These are phyloP conservation scores for Oemleria cerasiformis DNA, from an alignment of 306 rosid species.

Conservation along the genomic window DNA sequence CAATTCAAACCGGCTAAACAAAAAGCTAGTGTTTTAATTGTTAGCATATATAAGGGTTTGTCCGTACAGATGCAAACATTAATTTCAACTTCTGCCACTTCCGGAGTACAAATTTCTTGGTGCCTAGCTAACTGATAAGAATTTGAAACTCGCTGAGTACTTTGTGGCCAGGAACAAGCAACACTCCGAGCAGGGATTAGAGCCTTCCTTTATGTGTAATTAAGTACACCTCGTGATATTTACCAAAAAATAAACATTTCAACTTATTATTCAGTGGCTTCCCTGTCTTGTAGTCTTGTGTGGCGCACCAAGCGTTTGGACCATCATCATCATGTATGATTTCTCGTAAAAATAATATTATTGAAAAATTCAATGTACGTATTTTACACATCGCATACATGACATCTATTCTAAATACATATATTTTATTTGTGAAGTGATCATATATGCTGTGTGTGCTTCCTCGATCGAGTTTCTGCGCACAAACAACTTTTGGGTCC, in stretches of 20 bases:
- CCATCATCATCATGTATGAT: neutral
- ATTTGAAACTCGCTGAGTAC: no score
- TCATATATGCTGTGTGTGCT: neutral
- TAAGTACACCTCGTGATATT: no score
- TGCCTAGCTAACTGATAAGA: no score
- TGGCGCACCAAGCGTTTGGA: neutral
- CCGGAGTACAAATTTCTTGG: no score
- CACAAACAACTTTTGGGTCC: slow-evolving; percentile 15
- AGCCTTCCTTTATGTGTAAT: no score
- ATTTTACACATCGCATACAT: neutral
- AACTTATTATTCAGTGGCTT: neutral
- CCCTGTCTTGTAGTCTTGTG: neutral
- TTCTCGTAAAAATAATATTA: neutral
- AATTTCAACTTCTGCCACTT: no score
- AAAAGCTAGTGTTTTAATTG: neutral
- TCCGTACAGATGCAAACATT: no score
- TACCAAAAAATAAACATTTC: neutral
- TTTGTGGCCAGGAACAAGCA: no score
- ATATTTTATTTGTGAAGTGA: neutral
- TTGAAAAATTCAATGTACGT: neutral
- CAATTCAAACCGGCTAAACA: neutral
- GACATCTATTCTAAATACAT: neutral
- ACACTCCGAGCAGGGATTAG: no score
- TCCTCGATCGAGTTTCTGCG: slow-evolving; percentile 28
- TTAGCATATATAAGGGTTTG: no score